Base-by-base conservation (phyloP, 495 filamentous ascomycete genomes). In the Hypomontagnella submonticulosa region DNA sequence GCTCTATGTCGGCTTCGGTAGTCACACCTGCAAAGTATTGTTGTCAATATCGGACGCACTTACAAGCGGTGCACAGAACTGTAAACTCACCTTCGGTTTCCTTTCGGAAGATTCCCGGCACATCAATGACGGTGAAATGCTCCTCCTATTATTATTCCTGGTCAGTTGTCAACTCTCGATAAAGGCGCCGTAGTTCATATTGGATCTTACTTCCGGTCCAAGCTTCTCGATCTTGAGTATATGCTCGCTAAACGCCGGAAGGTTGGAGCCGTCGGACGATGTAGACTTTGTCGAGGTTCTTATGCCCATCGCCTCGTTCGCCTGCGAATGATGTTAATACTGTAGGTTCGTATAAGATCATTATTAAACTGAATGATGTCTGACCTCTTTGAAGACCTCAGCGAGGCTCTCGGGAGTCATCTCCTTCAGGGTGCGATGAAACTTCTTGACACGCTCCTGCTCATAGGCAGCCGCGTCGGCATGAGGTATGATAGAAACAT, bases 61-160 rank as follows among this genome's bases (percentile, higher is more conserved):
- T n/a, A 4, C 0, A n/a, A 44, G 1, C 23, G 13, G 20, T 19
- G 15, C 18, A 13, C 23, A 10, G 47, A 1, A 30, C 23, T 33
- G 18, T 9, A 34, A 46, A 2, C 54, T 34, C 15, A 71, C 82
- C 81, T 23, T 77, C 66, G 4, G 79, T 84, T 1, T 83, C 76
- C 20, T 74, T 85, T 7, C 78, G 79, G 71, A 88, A 88, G 8
- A 88, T 85, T 0, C 86, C 85, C n/a, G 86, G 86, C 4, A 88
- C 78, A 66, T 89, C 85, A 44, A 88, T 83, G 0, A 89, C 76
- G 41, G 75, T 87, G 1, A 89, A 75, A 59, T 88, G 79, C 5
- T 83, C 71, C 52, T 87, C 74, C 66, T 71, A 34, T 7, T 30
- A 12, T n/a, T n/a, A n/a, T n/a, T n/a, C n/a, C n/a, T n/a, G 36